Evolutionary conservation across 805 yeast genomes (phyloP).

Genomic region (Myxozyma monticola): DNA sequence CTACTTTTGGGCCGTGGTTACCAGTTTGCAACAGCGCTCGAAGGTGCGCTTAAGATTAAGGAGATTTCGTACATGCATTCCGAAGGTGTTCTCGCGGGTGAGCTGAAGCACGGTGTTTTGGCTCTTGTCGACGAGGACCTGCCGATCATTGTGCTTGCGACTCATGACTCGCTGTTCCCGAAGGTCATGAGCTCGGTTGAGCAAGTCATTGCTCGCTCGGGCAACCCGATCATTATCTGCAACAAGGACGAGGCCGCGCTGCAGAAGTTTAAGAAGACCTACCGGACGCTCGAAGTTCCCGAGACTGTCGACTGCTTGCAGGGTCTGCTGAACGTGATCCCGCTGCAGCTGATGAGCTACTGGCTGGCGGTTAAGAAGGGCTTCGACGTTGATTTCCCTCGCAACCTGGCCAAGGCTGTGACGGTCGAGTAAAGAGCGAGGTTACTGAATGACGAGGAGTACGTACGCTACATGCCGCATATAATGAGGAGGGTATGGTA

Average conservation of each 20-base stretch:
- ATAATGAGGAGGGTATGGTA: not conserved
- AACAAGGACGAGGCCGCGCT: constrained; percentile 67
- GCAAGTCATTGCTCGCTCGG: constrained; percentile 96
- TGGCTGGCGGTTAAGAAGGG: constrained; percentile 96
- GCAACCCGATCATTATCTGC: constrained; percentile 91
- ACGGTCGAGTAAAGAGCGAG: constrained; percentile 82
- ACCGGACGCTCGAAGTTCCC: constrained; percentile 77
- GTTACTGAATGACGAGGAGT: not conserved
- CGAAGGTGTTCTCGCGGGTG: constrained; percentile 99
- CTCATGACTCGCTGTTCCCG: constrained; percentile 94
- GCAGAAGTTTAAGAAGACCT: constrained; percentile 38
- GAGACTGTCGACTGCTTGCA: constrained; percentile 95
- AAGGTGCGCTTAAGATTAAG: constrained; percentile 97
- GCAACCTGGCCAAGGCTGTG: constrained; percentile 97
- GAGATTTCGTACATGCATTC: constrained; percentile 99
- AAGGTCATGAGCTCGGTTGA: constrained; percentile 93
- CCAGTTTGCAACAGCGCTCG: constrained; percentile 95
- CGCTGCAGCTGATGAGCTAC: constrained; percentile 92
- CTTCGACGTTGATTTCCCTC: constrained; percentile 96
- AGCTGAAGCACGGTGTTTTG: constrained; percentile 95
- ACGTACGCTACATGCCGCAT: too few species aligned
- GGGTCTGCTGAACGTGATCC: constrained; percentile 91
- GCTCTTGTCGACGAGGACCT: constrained; percentile 92
- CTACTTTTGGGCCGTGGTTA: constrained; percentile 95
- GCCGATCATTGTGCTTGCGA: constrained; percentile 94